Evolutionary conservation across 768 basidiomycete species (phyloP).

Genomic region (Cystobasidium onofrii): DNA sequence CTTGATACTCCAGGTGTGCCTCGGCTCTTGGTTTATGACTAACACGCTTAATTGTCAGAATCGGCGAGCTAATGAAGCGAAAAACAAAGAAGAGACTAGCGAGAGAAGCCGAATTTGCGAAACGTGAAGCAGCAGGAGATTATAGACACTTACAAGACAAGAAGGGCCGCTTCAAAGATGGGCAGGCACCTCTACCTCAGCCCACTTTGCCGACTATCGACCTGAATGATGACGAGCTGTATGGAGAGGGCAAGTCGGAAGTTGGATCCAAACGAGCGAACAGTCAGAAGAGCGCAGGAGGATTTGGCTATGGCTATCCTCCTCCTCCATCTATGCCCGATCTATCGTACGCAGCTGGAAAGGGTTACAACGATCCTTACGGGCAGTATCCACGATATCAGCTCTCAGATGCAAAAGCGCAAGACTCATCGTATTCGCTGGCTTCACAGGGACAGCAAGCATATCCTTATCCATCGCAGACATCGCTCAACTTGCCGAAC

Average conservation of each 20-base stretch:
- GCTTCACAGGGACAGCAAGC: background rate
- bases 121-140: conserved; percentile 85
- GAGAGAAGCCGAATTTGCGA: conserved; percentile 69
- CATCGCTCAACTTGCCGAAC: background rate
- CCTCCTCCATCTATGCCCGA: conserved; percentile 12
- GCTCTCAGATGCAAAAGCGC: background rate
- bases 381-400: conserved; percentile 4
- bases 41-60: conserved; percentile 74
- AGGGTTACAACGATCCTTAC: background rate
- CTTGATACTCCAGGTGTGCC: too few relatives aligned
- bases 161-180: conserved; percentile 57
- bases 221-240: conserved; percentile 56
- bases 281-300: conserved; percentile 5
- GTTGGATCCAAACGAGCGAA: background rate
- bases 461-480: background rate
- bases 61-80: conserved; percentile 83
- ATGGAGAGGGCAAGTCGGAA: conserved; percentile 9
- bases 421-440: background rate
- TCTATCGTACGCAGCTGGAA: background rate
- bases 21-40: too few relatives aligned
- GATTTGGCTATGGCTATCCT: conserved; percentile 20
- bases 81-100: conserved; percentile 76
- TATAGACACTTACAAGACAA: conserved; percentile 85
- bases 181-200: conserved; percentile 69
- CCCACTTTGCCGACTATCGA: conserved; percentile 92